Evolutionary conservation across 345 rosid genomes (phyloP), one percentile per base, ranked within the genome.

Genomic region (Gossypium rotundifolium): DNA sequence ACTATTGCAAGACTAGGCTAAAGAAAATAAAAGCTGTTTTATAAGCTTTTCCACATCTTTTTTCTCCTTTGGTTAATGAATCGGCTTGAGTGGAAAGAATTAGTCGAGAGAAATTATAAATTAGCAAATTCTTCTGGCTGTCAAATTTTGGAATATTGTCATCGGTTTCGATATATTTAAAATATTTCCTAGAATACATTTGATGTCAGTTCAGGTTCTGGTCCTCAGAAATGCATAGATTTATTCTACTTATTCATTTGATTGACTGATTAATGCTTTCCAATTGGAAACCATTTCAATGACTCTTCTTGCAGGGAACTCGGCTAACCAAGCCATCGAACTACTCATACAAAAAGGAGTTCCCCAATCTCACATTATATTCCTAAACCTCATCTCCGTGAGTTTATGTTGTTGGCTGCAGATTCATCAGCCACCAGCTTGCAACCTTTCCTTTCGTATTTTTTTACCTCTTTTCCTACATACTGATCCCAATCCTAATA

Each of bases 251-350:
- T 67, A 7, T 6, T 45, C 12, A 25, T 18, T 18, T 65, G 22
- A 52, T 70, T 45, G 18, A 18, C 14, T 55, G n/a, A 55, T 63
- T 62, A 22, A 46, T 66, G 60, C 33, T 23, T 65, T 42, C 20
- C 59, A 17, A 38, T 57, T 7, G 61, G 14, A 29, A 74, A 18
- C 22, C 64, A 60, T 13, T 16, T 13, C 63, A 18, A 54, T 38
- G 76, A 67, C 60, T 33, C 40, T 52, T 60, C 70, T 70, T 79
- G 48, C 69, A 95, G 99, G 99, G 72, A 95, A 95, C 87, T 95
- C 93, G 58, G 98, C 99, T 5, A 92, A 89, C 79, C 96, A 95
- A 61, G 99, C 99, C 14, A 93, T 91, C n/a, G 91, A 90, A 73
- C 88, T 95, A 64, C 96, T 95, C 59, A 79, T 93, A 74, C 87